Percentiles rank a stretch among this genome's conserved stretches.
Evolutionary conservation across 495 filamentous ascomycete genomes (phyloP).

Genomic region (Halenospora varia): DNA sequence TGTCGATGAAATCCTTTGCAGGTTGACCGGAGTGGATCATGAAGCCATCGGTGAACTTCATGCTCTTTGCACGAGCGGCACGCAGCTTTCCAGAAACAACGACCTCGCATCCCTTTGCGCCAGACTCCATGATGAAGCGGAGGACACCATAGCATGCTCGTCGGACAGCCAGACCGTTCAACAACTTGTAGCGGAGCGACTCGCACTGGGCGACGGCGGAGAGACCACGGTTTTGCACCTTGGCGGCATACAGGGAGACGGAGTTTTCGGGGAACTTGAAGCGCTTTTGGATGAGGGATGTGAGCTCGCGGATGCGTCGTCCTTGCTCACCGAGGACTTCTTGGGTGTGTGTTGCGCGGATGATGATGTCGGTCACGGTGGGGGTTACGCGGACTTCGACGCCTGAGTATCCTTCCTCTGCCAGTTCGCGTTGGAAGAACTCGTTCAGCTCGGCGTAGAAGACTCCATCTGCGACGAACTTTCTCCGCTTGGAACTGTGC

Average conservation of each 20-base stretch:
- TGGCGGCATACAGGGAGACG: constrained; percentile 98
- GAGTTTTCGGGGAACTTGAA: constrained; percentile 99
- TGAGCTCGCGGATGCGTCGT: constrained; percentile 98
- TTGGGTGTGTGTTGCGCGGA: constrained; percentile 99
- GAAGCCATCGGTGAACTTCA: constrained; percentile 99
- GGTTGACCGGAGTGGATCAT: constrained; percentile 99
- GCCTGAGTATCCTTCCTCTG: constrained; percentile 99
- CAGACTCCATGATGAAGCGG: constrained; percentile 99
- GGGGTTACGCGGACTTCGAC: constrained; percentile 99
- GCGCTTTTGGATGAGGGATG: constrained; percentile 99
- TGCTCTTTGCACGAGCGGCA: constrained; percentile 97
- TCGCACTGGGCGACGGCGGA: constrained; percentile 99
- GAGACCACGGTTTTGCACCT: constrained; percentile 99
- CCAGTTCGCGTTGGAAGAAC: constrained; percentile 99
- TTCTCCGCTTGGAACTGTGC: constrained; percentile 89
- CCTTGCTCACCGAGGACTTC: constrained; percentile 99
- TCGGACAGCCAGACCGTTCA: constrained; percentile 96
- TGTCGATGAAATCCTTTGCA: constrained; percentile 99
- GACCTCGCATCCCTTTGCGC: constrained; percentile 99
- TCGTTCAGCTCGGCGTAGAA: constrained; percentile 99
- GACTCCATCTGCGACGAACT: constrained; percentile 99
- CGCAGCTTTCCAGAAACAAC: constrained; percentile 98
- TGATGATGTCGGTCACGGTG: constrained; percentile 99
- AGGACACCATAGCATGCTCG: constrained; percentile 99
- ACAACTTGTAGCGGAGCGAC: constrained; percentile 98